phyloP scores from a whole-genome alignment of 2,329 filamentous ascomycete genomes.

The Fusarium domesticum region DNA sequence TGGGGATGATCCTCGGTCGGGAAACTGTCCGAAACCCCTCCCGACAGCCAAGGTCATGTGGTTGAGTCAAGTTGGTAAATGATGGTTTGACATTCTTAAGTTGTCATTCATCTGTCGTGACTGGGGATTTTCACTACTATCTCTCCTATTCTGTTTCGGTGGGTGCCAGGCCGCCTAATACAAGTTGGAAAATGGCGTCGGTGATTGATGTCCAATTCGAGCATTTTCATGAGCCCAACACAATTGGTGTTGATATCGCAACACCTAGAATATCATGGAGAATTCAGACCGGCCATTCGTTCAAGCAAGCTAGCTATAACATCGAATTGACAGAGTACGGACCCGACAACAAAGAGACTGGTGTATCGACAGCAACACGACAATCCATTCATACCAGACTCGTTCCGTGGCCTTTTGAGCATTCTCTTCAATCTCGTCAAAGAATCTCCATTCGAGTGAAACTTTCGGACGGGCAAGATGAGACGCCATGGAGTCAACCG shows the following conservation, averaged over 20 bases:
- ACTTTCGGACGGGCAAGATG: background rate
- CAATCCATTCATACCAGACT: conserved; percentile 1
- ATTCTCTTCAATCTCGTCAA: conserved; percentile 9
- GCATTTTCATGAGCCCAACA: conserved; percentile 7
- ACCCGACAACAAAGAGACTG: background rate
- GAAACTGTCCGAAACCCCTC: no score
- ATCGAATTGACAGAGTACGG: conserved; percentile 10
- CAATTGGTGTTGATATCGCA: conserved; percentile 4
- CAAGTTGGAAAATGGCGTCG: background rate
- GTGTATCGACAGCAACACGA: background rate
- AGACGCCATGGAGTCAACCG: conserved; percentile 15
- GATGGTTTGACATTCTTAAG: no score
- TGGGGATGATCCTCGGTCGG: no score
- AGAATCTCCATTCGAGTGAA: conserved; percentile 13
- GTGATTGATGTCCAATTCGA: conserved; percentile 10
- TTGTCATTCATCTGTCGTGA: no score
- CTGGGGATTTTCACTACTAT: no score
- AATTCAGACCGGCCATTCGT: background rate
- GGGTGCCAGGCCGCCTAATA: no score
- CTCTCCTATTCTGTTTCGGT: no score
- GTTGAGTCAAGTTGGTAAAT: no score
- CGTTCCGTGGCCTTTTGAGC: conserved; percentile 9
- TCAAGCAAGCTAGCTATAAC: conserved; percentile 11
- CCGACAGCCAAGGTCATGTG: no score
- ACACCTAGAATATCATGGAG: conserved; percentile 15